These are phyloP conservation scores for Cutaneotrichosporon curvatum DNA, from an alignment of 1,284 basidiomycete genomes.

Conservation along the genomic window DNA sequence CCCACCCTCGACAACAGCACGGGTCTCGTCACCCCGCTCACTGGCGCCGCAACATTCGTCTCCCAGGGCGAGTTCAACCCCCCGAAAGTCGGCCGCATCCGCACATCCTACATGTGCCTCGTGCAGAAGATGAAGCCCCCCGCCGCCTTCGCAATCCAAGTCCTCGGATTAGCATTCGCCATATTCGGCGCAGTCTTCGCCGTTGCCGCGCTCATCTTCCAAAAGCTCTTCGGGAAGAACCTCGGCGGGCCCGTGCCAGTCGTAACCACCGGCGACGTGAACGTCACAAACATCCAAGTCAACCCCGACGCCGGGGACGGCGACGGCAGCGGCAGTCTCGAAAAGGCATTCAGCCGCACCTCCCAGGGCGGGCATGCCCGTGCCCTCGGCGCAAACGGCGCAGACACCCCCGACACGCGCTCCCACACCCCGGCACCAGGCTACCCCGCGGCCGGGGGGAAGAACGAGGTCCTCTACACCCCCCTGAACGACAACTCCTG, in stretches of 20 bases:
- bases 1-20: slow-evolving; percentile 6
- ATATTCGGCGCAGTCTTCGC: slow-evolving; percentile 16
- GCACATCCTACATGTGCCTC: slow-evolving; percentile 15
- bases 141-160: slow-evolving; percentile 12
- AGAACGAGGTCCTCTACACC: background rate
- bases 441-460: background rate
- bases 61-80: slow-evolving; percentile 1
- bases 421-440: slow-evolving; percentile 4
- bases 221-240: slow-evolving; percentile 10
- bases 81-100: slow-evolving; percentile 10
- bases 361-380: no score
- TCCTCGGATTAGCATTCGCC: slow-evolving; percentile 14
- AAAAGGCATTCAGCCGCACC: background rate
- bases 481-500: slow-evolving; percentile 6
- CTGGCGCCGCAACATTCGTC: slow-evolving; percentile 10
- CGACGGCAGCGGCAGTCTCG: background rate
- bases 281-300: slow-evolving; percentile 5
- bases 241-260: slow-evolving; percentile 5
- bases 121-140: slow-evolving; percentile 15
- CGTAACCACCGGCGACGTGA: background rate
- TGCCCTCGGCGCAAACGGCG: background rate
- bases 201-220: slow-evolving; percentile 5
- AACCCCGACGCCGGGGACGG: background rate
- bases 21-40: slow-evolving; percentile 5
- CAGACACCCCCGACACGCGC: background rate